A percentile compares a stretch with the other conserved stretches of the same genome.
Conservation (phyloP, 73 alveolate genomes). For the Durusdinium trenchii region DNA sequence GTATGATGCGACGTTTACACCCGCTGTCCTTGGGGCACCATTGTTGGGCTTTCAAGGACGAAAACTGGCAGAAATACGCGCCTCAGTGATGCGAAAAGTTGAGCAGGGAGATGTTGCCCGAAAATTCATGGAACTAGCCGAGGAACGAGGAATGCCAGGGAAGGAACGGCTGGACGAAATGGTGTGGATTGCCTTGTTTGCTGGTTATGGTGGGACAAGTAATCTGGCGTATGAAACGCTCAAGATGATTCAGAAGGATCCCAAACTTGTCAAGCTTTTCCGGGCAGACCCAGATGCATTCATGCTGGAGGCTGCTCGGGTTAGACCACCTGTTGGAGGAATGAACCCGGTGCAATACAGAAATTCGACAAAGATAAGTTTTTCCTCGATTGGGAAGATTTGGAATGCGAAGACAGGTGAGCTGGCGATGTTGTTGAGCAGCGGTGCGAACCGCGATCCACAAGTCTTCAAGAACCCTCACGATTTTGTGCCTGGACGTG, state of each 20-base stretch:
- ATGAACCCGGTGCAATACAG: slow-evolving; percentile 78
- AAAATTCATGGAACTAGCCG: slow-evolving; percentile 52
- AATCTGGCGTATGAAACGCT: slow-evolving; percentile 77
- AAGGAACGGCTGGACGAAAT: slow-evolving; percentile 85
- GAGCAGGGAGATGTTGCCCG: slow-evolving; percentile 39
- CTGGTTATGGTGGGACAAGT: slow-evolving; percentile 88
- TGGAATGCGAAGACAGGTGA: slow-evolving; percentile 61
- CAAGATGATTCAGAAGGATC: slow-evolving; percentile 67
- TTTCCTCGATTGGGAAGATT: slow-evolving; percentile 34
- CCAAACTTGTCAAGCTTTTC: slow-evolving; percentile 44
- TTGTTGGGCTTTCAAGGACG: slow-evolving; percentile 77
- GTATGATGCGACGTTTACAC: slow-evolving; percentile 72
- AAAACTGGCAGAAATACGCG: slow-evolving; percentile 63
- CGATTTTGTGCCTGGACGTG: slow-evolving; percentile 71
- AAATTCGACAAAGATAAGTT: neutral
- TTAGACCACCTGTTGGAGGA: slow-evolving; percentile 86
- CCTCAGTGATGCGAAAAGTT: slow-evolving; percentile 42
- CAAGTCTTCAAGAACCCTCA: slow-evolving; percentile 56
- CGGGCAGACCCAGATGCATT: slow-evolving; percentile 41
- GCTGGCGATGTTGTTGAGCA: slow-evolving; percentile 66
- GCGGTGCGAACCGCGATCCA: slow-evolving; percentile 84
- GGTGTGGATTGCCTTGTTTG: slow-evolving; percentile 93
- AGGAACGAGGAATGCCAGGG: slow-evolving; percentile 68
- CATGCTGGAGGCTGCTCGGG: slow-evolving; percentile 90
- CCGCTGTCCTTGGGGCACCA: slow-evolving; percentile 88